Conservation (phyloP, 306 rosid genomes). For the Corylus avellana region DNA sequence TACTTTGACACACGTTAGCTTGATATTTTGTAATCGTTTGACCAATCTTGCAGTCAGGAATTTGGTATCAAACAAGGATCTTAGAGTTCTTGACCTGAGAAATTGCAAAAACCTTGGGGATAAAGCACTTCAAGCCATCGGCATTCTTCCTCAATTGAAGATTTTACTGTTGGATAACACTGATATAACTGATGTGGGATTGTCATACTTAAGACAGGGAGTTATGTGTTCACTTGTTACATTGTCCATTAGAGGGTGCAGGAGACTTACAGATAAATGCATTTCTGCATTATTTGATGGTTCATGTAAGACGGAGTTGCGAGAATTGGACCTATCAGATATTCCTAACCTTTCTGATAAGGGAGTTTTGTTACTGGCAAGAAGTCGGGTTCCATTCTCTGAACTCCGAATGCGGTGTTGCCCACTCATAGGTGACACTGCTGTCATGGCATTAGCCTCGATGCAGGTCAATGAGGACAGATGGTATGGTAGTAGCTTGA, state of each 20-base stretch:
- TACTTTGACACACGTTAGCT: constrained; percentile 73
- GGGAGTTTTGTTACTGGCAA: constrained; percentile 66
- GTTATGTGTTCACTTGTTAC: constrained; percentile 61
- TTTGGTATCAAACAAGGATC: constrained; percentile 78
- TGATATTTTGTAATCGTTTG: constrained; percentile 83
- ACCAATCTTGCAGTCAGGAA: constrained; percentile 66
- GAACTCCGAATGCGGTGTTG: constrained; percentile 85
- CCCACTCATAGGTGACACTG: constrained; percentile 77
- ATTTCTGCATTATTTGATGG: constrained; percentile 70
- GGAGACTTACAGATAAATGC: constrained; percentile 85
- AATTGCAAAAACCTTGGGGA: constrained; percentile 88
- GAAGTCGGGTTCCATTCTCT: constrained; percentile 54
- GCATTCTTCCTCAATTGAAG: constrained; percentile 61
- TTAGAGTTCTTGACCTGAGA: constrained; percentile 79
- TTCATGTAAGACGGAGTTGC: constrained; percentile 50
- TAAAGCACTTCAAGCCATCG: constrained; percentile 66
- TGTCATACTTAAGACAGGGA: constrained; percentile 57
- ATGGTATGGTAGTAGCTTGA: constrained; percentile 72
- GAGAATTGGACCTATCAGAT: constrained; percentile 85
- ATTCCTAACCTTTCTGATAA: constrained; percentile 81
- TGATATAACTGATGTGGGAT: constrained; percentile 74
- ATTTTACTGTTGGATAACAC: constrained; percentile 72
- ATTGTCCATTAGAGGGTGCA: constrained; percentile 89
- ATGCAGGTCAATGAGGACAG: constrained; percentile 74
- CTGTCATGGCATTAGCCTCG: constrained; percentile 89